A percentile compares a stretch with the other conserved stretches of the same genome.
These are phyloP conservation scores for Lipomyces chichibuensis DNA, from an alignment of 805 yeast species.

Conservation along the genomic window DNA sequence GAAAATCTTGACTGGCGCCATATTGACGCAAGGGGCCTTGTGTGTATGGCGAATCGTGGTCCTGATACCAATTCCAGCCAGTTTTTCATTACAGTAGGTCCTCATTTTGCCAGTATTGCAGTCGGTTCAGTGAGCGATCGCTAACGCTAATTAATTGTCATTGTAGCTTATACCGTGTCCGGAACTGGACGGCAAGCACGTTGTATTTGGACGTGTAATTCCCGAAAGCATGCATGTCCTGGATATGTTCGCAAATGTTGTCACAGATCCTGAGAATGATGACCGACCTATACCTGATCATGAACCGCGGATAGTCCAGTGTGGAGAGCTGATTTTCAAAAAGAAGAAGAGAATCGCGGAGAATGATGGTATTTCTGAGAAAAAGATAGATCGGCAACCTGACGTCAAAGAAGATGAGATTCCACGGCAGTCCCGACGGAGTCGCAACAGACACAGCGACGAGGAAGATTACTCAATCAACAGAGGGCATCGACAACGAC, in stretches of 20 bases:
- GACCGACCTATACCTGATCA: constrained; percentile 30
- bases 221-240: constrained; percentile 19
- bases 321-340: constrained; percentile 33
- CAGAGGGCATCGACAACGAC: background rate
- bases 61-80: constrained; percentile 77
- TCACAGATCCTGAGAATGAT: constrained; percentile 24
- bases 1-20: constrained; percentile 64
- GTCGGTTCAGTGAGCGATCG: background rate
- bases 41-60: constrained; percentile 78
- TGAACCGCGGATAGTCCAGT: constrained; percentile 27
- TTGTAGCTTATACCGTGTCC: constrained; percentile 26
- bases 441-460: background rate
- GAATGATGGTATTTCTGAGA: background rate
- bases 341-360: constrained; percentile 14
- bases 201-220: constrained; percentile 69
- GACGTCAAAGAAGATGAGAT: constrained; percentile 1
- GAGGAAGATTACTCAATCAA: background rate
- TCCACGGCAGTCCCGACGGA: background rate
- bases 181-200: constrained; percentile 93
- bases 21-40: constrained; percentile 66
- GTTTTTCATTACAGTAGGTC: constrained; percentile 70
- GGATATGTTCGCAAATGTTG: constrained; percentile 22
- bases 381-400: background rate
- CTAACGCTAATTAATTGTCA: background rate
- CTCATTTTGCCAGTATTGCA: no score